Evolutionary conservation across 2,329 filamentous ascomycete genomes (phyloP), one percentile per base, ranked within the genome.

Genomic region (Nothopassalora personata): DNA sequence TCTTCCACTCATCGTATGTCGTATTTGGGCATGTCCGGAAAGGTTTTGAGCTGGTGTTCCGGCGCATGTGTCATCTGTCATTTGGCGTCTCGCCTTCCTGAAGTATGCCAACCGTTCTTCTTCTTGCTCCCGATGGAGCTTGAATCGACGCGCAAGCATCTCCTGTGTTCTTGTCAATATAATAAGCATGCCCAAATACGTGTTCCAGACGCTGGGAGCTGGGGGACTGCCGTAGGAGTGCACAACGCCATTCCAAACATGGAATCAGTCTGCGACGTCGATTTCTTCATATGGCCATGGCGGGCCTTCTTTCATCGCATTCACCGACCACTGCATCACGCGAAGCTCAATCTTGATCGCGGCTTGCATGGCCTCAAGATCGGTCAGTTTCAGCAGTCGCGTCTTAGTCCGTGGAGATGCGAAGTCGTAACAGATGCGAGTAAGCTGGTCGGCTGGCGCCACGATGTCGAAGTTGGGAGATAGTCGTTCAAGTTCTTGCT

Each of bases 11-110:
- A 23, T 23, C 23, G 23, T 23, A 23, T 23, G 23, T 23, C 23
- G 23, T 23, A 23, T 23, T 23, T 23, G 3, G 23, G 23, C 23
- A 23, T 23, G 23, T 23, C 23, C 31, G 36, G 36, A 13, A n/a
- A 43, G 11, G 36, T 6, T 43, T n/a, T 62, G 56, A 7, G 59
- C 49, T 0, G 70, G 70, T 1, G 68, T 61, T 13, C 63, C 63
- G 9, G 61, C 60, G 53, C 70, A 72, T 34, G 71, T 70, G 6
- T 70, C 69, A 46, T 71, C 68, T 8, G 69, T 67, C 63, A 71
- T 66, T 49, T 69, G 64, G 9, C 68, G 64, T 19, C 70, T 58
- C 3, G 69, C 64, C 19, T 60, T 58, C 8, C 64, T 65, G 57
- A 70, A 68, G 57, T 71, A 70, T 0, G 52, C 36, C 28, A 60